These are phyloP conservation scores for Durusdinium trenchii DNA, from an alignment of 73 alveolate species.

Conservation along the genomic window DNA sequence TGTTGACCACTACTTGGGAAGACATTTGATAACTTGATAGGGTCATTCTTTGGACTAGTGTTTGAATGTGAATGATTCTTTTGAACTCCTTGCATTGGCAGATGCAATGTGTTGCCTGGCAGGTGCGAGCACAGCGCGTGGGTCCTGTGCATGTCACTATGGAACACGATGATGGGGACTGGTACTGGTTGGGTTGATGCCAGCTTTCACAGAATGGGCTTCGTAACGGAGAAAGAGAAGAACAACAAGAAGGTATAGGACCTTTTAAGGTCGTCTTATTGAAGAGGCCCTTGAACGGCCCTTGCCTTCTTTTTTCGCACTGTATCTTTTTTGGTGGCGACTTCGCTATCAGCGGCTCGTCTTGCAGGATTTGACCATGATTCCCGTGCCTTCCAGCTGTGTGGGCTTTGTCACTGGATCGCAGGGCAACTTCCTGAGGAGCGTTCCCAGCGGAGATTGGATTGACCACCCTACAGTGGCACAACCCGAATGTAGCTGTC, in stretches of 20 bases:
- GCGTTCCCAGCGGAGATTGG: not conserved
- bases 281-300: not conserved
- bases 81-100: no score
- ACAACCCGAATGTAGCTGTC: not conserved
- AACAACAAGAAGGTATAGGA: not conserved
- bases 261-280: not conserved
- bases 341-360: not conserved
- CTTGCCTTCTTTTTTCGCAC: not conserved
- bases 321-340: no score
- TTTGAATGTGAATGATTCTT: no score
- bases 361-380: conserved; percentile 65
- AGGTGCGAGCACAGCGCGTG: conserved; percentile 92
- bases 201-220: no score
- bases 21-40: no score
- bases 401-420: conserved; percentile 95
- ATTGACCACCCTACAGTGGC: not conserved
- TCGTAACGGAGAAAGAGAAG: no score
- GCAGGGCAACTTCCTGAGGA: conserved; percentile 88
- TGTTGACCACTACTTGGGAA: no score
- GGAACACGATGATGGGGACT: conserved; percentile 88
- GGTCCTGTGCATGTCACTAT: conserved; percentile 70
- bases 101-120: no score
- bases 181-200: no score
- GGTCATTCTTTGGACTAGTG: no score
- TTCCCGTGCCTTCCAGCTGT: conserved; percentile 74